Conservation (phyloP, 345 rosid genomes). For the Citrus australasica region DNA sequence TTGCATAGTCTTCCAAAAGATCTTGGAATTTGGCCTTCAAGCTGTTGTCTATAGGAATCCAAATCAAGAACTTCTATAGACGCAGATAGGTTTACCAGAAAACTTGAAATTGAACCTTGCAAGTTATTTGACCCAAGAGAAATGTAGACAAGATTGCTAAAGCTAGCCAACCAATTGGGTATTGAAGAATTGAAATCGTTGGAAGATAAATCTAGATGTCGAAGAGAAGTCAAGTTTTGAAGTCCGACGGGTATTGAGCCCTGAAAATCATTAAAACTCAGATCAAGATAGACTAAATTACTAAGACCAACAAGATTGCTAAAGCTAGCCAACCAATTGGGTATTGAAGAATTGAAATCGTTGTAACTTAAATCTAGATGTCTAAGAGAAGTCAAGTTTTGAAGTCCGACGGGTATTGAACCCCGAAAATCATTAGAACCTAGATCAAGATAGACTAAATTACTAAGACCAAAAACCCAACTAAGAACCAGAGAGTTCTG, state of each 20-base stretch:
- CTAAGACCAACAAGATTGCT: not conserved
- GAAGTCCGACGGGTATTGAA: not conserved
- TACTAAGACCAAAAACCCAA: conserved; percentile 17
- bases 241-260: not conserved
- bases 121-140: not conserved
- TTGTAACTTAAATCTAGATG: not conserved
- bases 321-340: conserved; percentile 8
- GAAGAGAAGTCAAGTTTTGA: conserved; percentile 12
- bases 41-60: fast-evolving
- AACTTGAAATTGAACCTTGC: not conserved
- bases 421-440: not conserved
- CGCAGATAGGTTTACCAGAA: conserved; percentile 14
- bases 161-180: conserved; percentile 8
- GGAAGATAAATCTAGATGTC: not conserved
- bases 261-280: not conserved
- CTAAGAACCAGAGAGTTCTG: not conserved
- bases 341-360: not conserved
- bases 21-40: not conserved
- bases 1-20: conserved; percentile 1
- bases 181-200: conserved; percentile 2
- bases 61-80: conserved; percentile 9
- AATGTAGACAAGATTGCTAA: not conserved
- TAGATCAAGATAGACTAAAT: conserved; percentile 18
- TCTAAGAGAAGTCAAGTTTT: conserved; percentile 12
- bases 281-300: conserved; percentile 13